Conservation (phyloP, 768 basidiomycete genomes). For the Obba rivulosa region DNA sequence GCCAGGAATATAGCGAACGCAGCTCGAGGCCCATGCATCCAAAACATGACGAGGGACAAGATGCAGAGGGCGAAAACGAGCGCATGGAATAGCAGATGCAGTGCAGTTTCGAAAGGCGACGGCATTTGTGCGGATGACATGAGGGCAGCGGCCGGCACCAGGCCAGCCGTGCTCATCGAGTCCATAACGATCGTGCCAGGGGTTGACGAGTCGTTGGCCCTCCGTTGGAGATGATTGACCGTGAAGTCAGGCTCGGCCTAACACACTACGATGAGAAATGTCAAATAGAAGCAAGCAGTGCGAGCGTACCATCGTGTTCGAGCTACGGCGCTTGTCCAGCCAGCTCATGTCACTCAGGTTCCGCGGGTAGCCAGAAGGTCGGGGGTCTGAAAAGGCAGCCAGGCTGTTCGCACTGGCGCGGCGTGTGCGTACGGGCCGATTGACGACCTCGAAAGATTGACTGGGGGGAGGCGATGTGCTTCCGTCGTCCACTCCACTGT, state of each 20-base stretch:
- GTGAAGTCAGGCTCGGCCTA: conserved; percentile 74
- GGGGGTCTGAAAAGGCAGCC: conserved; percentile 35
- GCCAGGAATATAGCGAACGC: conserved; percentile 61
- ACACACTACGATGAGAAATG: background rate
- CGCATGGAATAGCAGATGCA: conserved; percentile 52
- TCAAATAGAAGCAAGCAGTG: background rate
- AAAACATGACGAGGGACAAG: conserved; percentile 53
- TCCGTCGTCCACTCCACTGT: conserved; percentile 26
- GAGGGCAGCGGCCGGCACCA: conserved; percentile 19
- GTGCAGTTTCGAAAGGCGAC: conserved; percentile 28
- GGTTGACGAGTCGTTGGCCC: conserved; percentile 38
- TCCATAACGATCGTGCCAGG: conserved; percentile 44
- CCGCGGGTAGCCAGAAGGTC: conserved; percentile 38
- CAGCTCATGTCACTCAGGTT: conserved; percentile 73
- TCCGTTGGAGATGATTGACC: conserved; percentile 51
- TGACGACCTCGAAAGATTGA: conserved; percentile 44
- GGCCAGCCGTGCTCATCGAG: conserved; percentile 36
- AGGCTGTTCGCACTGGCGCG: conserved; percentile 44
- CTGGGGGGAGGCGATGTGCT: conserved; percentile 26
- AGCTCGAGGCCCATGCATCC: conserved; percentile 46
- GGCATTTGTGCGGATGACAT: conserved; percentile 29
- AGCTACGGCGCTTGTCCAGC: conserved; percentile 68
- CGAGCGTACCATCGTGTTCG: conserved; percentile 59
- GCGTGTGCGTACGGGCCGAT: conserved; percentile 45
- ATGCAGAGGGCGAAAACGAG: conserved; percentile 55